Evolutionary conservation across 345 rosid species (phyloP).

Genomic region (Populus nigra): DNA sequence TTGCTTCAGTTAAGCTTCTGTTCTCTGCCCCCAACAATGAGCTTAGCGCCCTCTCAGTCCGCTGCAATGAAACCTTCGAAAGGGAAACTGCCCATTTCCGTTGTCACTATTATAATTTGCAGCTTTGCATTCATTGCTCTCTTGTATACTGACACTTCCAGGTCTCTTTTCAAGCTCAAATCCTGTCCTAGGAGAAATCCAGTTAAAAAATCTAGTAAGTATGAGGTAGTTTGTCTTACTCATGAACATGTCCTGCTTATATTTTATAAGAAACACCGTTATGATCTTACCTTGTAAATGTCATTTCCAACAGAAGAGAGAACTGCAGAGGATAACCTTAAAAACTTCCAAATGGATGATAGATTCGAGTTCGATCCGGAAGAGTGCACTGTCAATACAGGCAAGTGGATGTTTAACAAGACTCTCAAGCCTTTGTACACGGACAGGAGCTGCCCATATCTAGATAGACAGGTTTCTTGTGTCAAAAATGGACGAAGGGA

Average conservation of each 20-base stretch:
- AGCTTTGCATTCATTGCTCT: constrained; percentile 55
- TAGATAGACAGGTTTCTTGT: constrained; percentile 75
- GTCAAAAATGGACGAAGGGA: constrained; percentile 65
- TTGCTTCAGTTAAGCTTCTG: constrained; percentile 3
- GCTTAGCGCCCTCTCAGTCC: constrained; percentile 30
- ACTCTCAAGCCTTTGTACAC: constrained; percentile 64
- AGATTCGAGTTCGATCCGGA: constrained; percentile 84
- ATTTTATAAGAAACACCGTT: not conserved
- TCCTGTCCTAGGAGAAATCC: constrained; percentile 51
- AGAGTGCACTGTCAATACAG: constrained; percentile 68
- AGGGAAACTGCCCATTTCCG: constrained; percentile 61
- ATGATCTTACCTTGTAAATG: not conserved
- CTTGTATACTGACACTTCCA: constrained; percentile 59
- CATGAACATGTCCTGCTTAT: not conserved
- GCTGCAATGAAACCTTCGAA: constrained; percentile 38
- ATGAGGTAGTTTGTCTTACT: not conserved
- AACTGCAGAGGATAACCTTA: constrained; percentile 26
- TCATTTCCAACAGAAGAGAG: constrained; percentile 31
- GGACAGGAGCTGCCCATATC: constrained; percentile 74
- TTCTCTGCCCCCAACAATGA: constrained; percentile 29
- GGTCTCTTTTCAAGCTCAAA: constrained; percentile 40
- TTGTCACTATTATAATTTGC: constrained; percentile 42
- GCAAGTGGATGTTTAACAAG: constrained; percentile 78
- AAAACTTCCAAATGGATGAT: constrained; percentile 54
- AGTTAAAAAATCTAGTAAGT: constrained; percentile 54